These are phyloP conservation scores for Ophiocordyceps camponoti-saundersi DNA, from an alignment of 2,329 filamentous ascomycete genomes.

Conservation along the genomic window DNA sequence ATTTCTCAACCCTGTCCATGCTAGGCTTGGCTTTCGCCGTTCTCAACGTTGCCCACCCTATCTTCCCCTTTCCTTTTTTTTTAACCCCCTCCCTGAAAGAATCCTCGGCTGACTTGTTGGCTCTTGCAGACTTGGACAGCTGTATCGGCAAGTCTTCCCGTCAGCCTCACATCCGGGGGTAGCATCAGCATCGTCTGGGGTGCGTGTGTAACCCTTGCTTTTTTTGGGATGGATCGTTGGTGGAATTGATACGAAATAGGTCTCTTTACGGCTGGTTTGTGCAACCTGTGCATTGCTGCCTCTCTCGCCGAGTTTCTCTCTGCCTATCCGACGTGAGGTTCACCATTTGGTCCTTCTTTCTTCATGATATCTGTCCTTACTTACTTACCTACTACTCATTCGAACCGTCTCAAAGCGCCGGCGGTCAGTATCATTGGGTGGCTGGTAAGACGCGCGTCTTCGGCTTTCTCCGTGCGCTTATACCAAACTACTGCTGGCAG, in stretches of 20 bases:
- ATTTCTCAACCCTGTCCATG: constrained; percentile 17
- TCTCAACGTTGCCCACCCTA: constrained; percentile 15
- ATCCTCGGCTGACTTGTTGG: neutral
- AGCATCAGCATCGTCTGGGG: constrained; percentile 58
- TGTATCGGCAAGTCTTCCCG: constrained; percentile 24
- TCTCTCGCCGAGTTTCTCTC: constrained; percentile 55
- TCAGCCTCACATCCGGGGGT: constrained; percentile 48
- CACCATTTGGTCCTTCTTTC: neutral
- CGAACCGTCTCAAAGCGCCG: constrained; percentile 16
- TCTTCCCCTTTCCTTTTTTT: neutral
- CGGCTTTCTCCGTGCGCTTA: constrained; percentile 16
- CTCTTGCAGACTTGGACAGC: constrained; percentile 21
- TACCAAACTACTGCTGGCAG: constrained; percentile 45
- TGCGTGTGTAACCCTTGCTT: constrained; percentile 1
- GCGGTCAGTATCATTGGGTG: constrained; percentile 56
- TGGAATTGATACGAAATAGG: constrained; percentile 3
- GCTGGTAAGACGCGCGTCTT: constrained; percentile 32
- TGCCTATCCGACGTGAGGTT: constrained; percentile 29
- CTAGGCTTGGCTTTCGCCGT: constrained; percentile 27
- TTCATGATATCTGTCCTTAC: neutral
- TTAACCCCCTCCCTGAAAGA: neutral
- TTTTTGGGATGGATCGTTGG: neutral
- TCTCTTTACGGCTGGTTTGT: constrained; percentile 15
- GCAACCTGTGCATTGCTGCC: constrained; percentile 31
- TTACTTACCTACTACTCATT: neutral